These are phyloP conservation scores for Thelonectria rubi DNA, from an alignment of 2,329 filamentous ascomycete genomes.

Conservation along the genomic window DNA sequence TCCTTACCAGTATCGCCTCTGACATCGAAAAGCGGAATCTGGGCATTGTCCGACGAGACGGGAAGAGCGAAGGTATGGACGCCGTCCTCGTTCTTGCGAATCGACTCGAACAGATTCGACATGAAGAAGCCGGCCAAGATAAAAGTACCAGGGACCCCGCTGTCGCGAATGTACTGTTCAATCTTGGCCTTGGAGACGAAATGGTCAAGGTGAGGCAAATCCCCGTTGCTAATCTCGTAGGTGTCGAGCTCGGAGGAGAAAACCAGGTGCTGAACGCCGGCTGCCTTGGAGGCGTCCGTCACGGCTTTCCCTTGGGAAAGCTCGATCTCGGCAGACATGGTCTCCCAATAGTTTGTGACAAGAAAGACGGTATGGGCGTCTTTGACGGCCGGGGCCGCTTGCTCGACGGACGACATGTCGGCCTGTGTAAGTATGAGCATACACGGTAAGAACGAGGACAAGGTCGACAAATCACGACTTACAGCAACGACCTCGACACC, in stretches of 20 bases:
- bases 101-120: constrained; percentile 57
- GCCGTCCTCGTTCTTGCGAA: constrained; percentile 43
- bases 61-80: constrained; percentile 43
- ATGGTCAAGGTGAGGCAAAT: constrained; percentile 51
- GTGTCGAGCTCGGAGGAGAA: constrained; percentile 56
- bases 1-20: constrained; percentile 52
- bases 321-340: constrained; percentile 47
- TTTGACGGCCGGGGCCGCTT: constrained; percentile 48
- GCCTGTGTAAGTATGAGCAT: constrained; percentile 42
- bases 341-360: constrained; percentile 52
- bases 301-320: constrained; percentile 55
- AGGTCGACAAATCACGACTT: constrained; percentile 14
- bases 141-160: constrained; percentile 60
- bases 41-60: constrained; percentile 43
- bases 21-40: constrained; percentile 51
- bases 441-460: no score
- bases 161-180: constrained; percentile 62
- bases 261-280: constrained; percentile 55
- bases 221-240: constrained; percentile 49
- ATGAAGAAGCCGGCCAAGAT: constrained; percentile 64
- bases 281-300: constrained; percentile 56
- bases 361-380: constrained; percentile 55
- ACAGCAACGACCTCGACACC: constrained; percentile 56
- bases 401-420: constrained; percentile 46
- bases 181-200: constrained; percentile 64